phyloP scores from a whole-genome alignment of 805 yeast species.

The Wilhelminamyces savonicus region DNA sequence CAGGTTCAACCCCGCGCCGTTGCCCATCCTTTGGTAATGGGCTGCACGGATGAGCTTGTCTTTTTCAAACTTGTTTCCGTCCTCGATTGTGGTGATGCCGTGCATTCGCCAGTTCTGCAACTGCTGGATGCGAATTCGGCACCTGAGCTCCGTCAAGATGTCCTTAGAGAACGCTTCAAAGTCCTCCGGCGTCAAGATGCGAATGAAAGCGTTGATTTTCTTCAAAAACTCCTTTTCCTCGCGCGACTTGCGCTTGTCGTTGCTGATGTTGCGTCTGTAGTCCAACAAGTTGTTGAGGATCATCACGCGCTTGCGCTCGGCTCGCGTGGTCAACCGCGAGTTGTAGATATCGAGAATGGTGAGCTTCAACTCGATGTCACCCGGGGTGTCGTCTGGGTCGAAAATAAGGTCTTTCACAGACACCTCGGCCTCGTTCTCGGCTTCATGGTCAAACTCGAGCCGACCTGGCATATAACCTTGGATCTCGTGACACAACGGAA shows the following conservation, averaged over 20 bases:
- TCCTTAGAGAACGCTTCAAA: slow-evolving; percentile 70
- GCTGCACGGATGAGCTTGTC: slow-evolving; percentile 69
- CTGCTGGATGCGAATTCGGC: slow-evolving; percentile 78
- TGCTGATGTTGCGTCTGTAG: slow-evolving; percentile 71
- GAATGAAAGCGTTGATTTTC: slow-evolving; percentile 72
- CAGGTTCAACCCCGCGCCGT: slow-evolving; percentile 25
- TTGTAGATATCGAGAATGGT: slow-evolving; percentile 86
- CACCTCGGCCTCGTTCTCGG: slow-evolving; percentile 93
- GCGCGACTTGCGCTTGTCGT: slow-evolving; percentile 79
- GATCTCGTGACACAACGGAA: slow-evolving; percentile 93
- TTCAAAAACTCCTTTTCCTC: slow-evolving; percentile 83
- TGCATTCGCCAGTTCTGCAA: slow-evolving; percentile 89
- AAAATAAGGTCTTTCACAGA: slow-evolving; percentile 93
- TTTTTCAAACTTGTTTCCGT: slow-evolving; percentile 80
- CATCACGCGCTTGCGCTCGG: slow-evolving; percentile 83
- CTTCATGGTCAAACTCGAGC: slow-evolving; percentile 92
- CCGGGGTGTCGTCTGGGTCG: slow-evolving; percentile 85
- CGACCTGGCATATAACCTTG: slow-evolving; percentile 99
- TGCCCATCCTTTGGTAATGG: slow-evolving; percentile 52
- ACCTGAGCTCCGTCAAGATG: slow-evolving; percentile 68
- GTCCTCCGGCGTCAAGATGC: slow-evolving; percentile 76
- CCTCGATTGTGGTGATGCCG: slow-evolving; percentile 80
- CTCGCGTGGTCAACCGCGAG: slow-evolving; percentile 82
- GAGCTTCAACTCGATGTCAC: slow-evolving; percentile 85
- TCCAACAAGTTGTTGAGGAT: slow-evolving; percentile 75